Conservation (phyloP, 2,329 filamentous ascomycete species). For the Hymenoscyphus albidus region DNA sequence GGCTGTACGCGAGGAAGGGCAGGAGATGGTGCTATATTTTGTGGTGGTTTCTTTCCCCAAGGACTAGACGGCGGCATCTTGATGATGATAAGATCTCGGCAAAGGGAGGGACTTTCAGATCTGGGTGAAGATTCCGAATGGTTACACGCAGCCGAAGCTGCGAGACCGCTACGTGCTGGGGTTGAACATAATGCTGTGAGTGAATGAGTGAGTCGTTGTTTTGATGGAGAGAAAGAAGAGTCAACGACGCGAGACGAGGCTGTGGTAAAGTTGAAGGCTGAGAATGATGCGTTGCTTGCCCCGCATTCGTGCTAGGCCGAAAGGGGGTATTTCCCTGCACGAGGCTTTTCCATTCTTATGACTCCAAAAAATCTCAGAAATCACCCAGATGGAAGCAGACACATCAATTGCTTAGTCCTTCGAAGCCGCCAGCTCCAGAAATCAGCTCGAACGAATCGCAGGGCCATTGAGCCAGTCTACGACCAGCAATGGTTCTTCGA, state of each 20-base stretch:
- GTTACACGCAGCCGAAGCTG: conserved; percentile 32
- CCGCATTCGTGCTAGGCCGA: conserved; percentile 2
- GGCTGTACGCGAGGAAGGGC: conserved; percentile 28
- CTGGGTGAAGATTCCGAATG: conserved; percentile 17
- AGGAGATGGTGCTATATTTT: conserved; percentile 36
- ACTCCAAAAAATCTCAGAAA: conserved; percentile 2
- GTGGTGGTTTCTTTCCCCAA: conserved; percentile 34
- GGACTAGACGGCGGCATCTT: conserved; percentile 35
- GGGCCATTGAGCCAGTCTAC: too few species aligned
- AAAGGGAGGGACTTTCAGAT: conserved; percentile 12
- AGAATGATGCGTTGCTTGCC: background rate
- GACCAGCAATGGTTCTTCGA: conserved; percentile 27
- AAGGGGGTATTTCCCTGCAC: background rate
- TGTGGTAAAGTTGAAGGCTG: conserved; percentile 11
- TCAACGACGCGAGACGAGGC: conserved; percentile 11
- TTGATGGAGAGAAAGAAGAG: conserved; percentile 7
- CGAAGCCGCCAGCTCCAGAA: background rate
- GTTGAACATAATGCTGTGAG: conserved; percentile 20
- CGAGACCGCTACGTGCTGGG: conserved; percentile 29
- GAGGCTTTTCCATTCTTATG: background rate
- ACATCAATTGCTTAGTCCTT: conserved; percentile 1
- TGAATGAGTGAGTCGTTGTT: background rate
- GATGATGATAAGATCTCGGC: conserved; percentile 17
- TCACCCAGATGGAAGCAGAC: background rate
- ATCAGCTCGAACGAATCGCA: background rate